These are phyloP conservation scores for Collybia nuda DNA, from an alignment of 768 basidiomycete species.

Conservation along the genomic window DNA sequence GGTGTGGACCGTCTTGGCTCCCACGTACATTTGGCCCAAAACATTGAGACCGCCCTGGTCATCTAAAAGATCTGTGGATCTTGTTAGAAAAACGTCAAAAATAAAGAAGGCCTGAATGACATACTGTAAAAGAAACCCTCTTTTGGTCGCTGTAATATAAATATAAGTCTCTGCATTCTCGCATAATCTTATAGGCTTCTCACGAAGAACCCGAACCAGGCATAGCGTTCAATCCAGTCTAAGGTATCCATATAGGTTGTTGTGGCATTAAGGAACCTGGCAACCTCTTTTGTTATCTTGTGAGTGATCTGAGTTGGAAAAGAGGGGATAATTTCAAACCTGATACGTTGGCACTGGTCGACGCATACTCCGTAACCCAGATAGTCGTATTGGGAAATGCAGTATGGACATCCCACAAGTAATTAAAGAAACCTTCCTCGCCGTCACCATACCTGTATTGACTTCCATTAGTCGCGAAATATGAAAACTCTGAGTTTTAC, in stretches of 20 bases:
- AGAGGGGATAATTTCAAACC: constrained; percentile 21
- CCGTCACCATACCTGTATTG: constrained; percentile 56
- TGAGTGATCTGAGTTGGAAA: neutral
- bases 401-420: constrained; percentile 52
- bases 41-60: constrained; percentile 43
- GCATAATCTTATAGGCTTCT: constrained; percentile 18
- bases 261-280: constrained; percentile 57
- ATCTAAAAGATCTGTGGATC: constrained; percentile 37
- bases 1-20: constrained; percentile 44
- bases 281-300: constrained; percentile 34
- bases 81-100: neutral
- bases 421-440: constrained; percentile 50
- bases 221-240: constrained; percentile 60
- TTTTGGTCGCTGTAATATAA: constrained; percentile 35
- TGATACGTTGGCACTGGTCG: constrained; percentile 45
- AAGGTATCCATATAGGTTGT: constrained; percentile 54
- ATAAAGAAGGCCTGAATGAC: constrained; percentile 8
- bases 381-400: constrained; percentile 49
- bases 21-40: constrained; percentile 45
- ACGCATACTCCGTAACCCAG: constrained; percentile 69
- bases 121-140: constrained; percentile 40
- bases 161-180: neutral
- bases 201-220: constrained; percentile 61
- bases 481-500: neutral
- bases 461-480: no score